Evolutionary conservation across 2,329 filamentous ascomycete genomes (phyloP), one percentile per base, ranked within the genome.

Genomic region (Phoma herbarum): DNA sequence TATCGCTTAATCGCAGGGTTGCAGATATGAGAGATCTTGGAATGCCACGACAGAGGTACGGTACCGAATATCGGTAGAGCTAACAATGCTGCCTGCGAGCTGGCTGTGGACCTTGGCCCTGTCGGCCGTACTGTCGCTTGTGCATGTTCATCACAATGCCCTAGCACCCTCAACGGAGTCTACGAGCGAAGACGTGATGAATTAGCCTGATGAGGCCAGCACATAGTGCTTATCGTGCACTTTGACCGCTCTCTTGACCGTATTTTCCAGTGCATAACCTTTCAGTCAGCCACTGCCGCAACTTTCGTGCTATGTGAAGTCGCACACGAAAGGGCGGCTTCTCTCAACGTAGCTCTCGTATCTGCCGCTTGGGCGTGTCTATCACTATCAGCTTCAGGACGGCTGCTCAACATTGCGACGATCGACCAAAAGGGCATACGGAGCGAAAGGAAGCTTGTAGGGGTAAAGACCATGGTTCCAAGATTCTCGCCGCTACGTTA

Each of bases 201-300:
- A 22, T 33, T 18, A 31, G 11, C 26, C 41, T 45, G n/a, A 47
- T 35, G 23, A 43, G 48, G 31, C 29, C 35, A 39, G n/a, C 10
- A 11, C 5, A 22, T 8, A 35, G 44, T 44, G 28, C 48, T 48
- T 52, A 58, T 49, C 29, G 16, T 16, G 18, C 26, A 45, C 37
- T 45, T 52, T 49, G 49, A 39, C 20, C 42, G 39, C 31, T 22
- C 25, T 50, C 25, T 35, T 59, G 20, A 50, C 44, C 49, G 25
- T 31, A 18, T 35, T 18, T 39, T 23, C 23, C 39, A 47, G 35
- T 37, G 20, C 31, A 11, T 47, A 4, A 9, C 22, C n/a, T 52
- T 31, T 43, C 43, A 59, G 45, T 33, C 50, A 59, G 56, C 45
- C 56, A 59, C 56, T 53, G 16, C 41, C 41, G 56, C 41, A 22